Percentiles rank a stretch among this genome's conserved stretches.
Conservation (phyloP, 768 basidiomycete genomes). For the Tricholoma bakamatsutake region DNA sequence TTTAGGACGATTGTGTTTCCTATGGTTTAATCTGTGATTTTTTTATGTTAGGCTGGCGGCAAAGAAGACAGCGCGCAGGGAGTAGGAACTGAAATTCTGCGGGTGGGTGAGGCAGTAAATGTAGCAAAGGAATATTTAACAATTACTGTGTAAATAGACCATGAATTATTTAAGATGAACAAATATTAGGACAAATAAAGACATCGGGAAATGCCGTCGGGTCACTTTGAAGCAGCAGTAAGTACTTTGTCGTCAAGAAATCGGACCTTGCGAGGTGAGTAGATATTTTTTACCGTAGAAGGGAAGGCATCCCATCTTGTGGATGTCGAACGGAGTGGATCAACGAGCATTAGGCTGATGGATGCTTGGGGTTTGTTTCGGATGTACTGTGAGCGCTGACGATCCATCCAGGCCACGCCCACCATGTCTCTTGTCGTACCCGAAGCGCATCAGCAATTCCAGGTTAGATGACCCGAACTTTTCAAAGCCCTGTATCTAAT, state of each 20-base stretch:
- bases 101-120: slow-evolving; percentile 60
- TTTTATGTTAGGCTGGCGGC: slow-evolving; percentile 70
- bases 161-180: neutral
- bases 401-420: slow-evolving; percentile 16
- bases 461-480: slow-evolving; percentile 38
- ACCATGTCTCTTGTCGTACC: slow-evolving; percentile 96
- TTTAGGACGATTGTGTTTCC: neutral
- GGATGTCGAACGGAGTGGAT: slow-evolving; percentile 3
- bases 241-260: neutral
- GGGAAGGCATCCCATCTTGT: too few species aligned
- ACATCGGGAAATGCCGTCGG: slow-evolving; percentile 14
- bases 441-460: slow-evolving; percentile 93
- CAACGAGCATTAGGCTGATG: slow-evolving; percentile 7
- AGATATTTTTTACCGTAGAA: neutral
- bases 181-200: slow-evolving; percentile 7
- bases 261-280: slow-evolving; percentile 17
- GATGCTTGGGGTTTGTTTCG: slow-evolving; percentile 12
- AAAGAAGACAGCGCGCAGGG: slow-evolving; percentile 93
- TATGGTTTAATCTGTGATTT: neutral
- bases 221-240: neutral
- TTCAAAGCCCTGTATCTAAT: neutral
- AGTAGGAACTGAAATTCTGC: slow-evolving; percentile 61
- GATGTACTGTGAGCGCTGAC: slow-evolving; percentile 18
- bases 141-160: neutral
- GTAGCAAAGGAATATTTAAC: slow-evolving; percentile 45